A percentile compares a stretch with the other conserved stretches of the same genome.
Conservation (phyloP, 2,329 filamentous ascomycete genomes). For the Pezicula rhizophila region DNA sequence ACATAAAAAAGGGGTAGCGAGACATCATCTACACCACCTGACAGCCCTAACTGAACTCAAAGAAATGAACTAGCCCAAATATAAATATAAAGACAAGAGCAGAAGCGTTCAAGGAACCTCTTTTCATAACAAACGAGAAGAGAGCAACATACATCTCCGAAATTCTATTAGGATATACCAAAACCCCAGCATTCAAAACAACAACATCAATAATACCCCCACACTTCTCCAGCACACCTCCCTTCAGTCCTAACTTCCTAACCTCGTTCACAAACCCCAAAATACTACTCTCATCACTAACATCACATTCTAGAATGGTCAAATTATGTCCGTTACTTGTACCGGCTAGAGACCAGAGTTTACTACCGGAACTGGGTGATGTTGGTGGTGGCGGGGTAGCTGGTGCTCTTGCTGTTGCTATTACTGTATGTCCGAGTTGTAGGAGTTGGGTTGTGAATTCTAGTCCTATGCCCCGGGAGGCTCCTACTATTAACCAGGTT, state of each 20-base stretch:
- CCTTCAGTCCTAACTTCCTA: slow-evolving; percentile 6
- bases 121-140: background rate
- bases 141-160: slow-evolving; percentile 31
- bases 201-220: slow-evolving; percentile 37
- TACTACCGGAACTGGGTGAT: slow-evolving; percentile 3
- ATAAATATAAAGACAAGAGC: too few relatives aligned
- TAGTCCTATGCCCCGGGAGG: slow-evolving; percentile 40
- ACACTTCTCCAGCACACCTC: slow-evolving; percentile 7
- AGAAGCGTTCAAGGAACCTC: background rate
- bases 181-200: slow-evolving; percentile 50
- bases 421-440: slow-evolving; percentile 33
- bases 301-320: slow-evolving; percentile 38
- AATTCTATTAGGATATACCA: slow-evolving; percentile 44
- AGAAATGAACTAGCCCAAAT: background rate
- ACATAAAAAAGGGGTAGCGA: background rate
- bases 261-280: slow-evolving; percentile 18
- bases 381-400: slow-evolving; percentile 23
- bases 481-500: slow-evolving; percentile 39
- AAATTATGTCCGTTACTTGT: slow-evolving; percentile 31
- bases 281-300: slow-evolving; percentile 46
- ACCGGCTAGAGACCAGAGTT: slow-evolving; percentile 36
- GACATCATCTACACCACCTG: background rate
- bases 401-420: slow-evolving; percentile 38
- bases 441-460: slow-evolving; percentile 35
- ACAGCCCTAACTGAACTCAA: background rate